Evolutionary conservation across 2,329 filamentous ascomycete species (phyloP), one percentile per base, ranked within the genome.

Genomic region (Talaromyces sp.): DNA sequence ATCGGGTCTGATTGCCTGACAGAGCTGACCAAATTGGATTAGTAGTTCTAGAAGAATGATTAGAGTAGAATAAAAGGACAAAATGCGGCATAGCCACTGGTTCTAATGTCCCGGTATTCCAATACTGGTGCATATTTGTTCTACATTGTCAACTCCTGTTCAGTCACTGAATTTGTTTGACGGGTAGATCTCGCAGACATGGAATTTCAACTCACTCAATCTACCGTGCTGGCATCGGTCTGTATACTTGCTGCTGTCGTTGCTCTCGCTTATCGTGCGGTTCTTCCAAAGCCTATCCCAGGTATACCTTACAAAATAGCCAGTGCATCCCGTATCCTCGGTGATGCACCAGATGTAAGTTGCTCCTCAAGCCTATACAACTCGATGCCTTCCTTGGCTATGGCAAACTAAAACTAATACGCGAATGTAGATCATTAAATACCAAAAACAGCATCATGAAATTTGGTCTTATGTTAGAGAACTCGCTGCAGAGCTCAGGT

Each of bases 401-500:
- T 25, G 1, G 11, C 45, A 25, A 13, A 2, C 6, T n/a, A 2
- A 45, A 15, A 3, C 45, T 49, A 17, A 49, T 49, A 25, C 11
- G 10, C 15, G 5, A 25, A 17, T 17, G 22, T 49, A 49, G 45
- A 49, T 49, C 5, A 49, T 49, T 7, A 49, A 49, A 25, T 49
- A 49, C 22, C 45, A 49, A 49, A 22, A 25, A 49, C 45, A 49
- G 17, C 22, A 49, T 49, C 22, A 49, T 49, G 45, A 49, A 25
- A 49, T 49, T 25, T 49, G 45, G 45, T 49, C 22, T 13, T 49
- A 49, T 49, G 19, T 49, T 5, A 25, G 45, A 25, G 22, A 72
- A 72, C 10, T 74, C 78, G 56, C 45, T 15, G 45, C 45, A 49
- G 45, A 49, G 2, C 45, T 49, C 22, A 68, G 78, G 5, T 77